Evolutionary conservation across 345 rosid genomes (phyloP).

Genomic region (Adansonia digitata): DNA sequence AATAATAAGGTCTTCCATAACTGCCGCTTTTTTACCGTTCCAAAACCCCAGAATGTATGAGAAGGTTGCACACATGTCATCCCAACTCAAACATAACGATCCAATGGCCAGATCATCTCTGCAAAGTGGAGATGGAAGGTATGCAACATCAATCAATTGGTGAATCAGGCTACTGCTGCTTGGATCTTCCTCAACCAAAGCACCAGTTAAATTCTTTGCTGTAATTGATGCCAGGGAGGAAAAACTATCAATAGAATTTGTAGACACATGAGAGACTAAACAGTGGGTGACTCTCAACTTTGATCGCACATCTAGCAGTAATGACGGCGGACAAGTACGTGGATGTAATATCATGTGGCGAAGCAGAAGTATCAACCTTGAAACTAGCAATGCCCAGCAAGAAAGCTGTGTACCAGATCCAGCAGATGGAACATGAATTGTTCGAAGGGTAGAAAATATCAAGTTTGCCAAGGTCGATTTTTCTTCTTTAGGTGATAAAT

Average conservation of each 20-base stretch:
- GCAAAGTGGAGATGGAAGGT: constrained; percentile 50
- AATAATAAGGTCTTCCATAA: constrained; percentile 72
- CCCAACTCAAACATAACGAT: constrained; percentile 46
- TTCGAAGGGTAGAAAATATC: constrained; percentile 46
- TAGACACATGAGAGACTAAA: constrained; percentile 35
- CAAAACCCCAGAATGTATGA: constrained; percentile 66
- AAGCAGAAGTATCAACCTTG: constrained; percentile 77
- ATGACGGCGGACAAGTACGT: constrained; percentile 57
- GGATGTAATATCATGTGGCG: constrained; percentile 80
- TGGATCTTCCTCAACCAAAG: constrained; percentile 60
- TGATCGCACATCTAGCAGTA: constrained; percentile 63
- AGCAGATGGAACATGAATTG: constrained; percentile 38
- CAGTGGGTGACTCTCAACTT: constrained; percentile 69
- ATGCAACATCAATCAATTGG: constrained; percentile 65
- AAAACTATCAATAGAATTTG: constrained; percentile 42
- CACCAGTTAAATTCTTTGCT: constrained; percentile 41
- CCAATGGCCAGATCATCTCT: constrained; percentile 45
- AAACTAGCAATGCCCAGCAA: constrained; percentile 79
- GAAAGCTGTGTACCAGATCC: constrained; percentile 50
- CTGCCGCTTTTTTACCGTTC: constrained; percentile 64
- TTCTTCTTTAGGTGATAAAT: constrained; percentile 72
- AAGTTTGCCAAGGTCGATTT: constrained; percentile 55
- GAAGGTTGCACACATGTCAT: constrained; percentile 47
- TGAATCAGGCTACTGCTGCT: constrained; percentile 40
- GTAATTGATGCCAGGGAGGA: constrained; percentile 67